These are phyloP conservation scores for Umbelopsis sp. DNA, from an alignment of 192 early-diverging fungal species.

Conservation along the genomic window DNA sequence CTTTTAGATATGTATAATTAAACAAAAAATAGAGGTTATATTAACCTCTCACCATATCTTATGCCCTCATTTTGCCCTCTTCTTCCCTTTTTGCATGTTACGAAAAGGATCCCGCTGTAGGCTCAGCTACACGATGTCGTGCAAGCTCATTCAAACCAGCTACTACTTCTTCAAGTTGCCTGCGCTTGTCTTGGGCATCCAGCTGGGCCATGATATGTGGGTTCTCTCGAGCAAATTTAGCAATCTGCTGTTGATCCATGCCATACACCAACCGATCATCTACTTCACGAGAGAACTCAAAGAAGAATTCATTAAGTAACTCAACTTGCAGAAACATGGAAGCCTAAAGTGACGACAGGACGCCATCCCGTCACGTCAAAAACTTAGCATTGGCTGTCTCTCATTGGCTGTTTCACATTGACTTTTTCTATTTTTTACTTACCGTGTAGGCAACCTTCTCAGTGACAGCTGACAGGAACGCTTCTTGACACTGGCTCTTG, in stretches of 20 bases:
- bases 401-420: neutral
- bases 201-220: conserved; percentile 79
- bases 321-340: conserved; percentile 96
- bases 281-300: conserved; percentile 91
- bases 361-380: neutral
- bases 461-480: conserved; percentile 81
- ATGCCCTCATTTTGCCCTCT: too few species aligned
- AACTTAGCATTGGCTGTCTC: neutral
- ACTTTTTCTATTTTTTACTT: too few species aligned
- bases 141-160: conserved; percentile 53
- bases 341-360: conserved; percentile 37
- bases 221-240: conserved; percentile 87
- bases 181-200: conserved; percentile 77
- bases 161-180: conserved; percentile 75
- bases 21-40: too few species aligned
- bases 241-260: conserved; percentile 70
- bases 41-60: too few species aligned
- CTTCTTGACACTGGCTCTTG: conserved; percentile 87
- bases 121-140: conserved; percentile 41
- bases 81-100: too few species aligned
- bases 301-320: conserved; percentile 94
- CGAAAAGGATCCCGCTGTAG: neutral
- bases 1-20: too few species aligned
- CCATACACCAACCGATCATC: conserved; percentile 88
- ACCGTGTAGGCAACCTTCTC: conserved; percentile 86